Percentiles rank a stretch among this genome's conserved stretches.
Evolutionary conservation across 2,329 filamentous ascomycete species (phyloP).

Genomic region (Trichothecium sympodiale): DNA sequence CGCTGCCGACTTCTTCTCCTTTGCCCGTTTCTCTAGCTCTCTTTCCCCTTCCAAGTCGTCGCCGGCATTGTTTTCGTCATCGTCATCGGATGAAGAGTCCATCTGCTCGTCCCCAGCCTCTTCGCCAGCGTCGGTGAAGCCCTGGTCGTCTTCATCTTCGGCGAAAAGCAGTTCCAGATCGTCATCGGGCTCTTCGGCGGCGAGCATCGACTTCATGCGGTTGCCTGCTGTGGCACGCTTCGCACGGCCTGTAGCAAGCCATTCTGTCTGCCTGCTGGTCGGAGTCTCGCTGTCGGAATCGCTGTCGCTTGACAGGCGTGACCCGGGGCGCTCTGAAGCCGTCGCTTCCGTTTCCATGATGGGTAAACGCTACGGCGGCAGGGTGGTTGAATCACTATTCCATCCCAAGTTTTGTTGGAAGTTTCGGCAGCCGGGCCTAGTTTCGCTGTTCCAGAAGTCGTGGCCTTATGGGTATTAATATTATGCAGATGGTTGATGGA

Average conservation of each 20-base stretch:
- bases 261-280: slow-evolving; percentile 42
- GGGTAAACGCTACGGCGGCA: no score
- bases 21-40: slow-evolving; percentile 69
- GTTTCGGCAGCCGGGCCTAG: no score
- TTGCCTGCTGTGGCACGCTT: slow-evolving; percentile 77
- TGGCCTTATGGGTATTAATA: no score
- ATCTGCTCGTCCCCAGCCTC: slow-evolving; percentile 69
- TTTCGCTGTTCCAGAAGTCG: no score
- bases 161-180: slow-evolving; percentile 67
- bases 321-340: slow-evolving; percentile 20
- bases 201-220: slow-evolving; percentile 67
- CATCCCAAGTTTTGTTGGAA: no score
- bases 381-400: no score
- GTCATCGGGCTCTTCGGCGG: slow-evolving; percentile 59
- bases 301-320: slow-evolving; percentile 17
- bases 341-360: slow-evolving; percentile 11
- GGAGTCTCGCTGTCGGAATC: slow-evolving; percentile 19
- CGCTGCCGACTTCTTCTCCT: slow-evolving; percentile 52
- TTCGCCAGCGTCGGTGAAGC: slow-evolving; percentile 59
- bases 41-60: slow-evolving; percentile 80
- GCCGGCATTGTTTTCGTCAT: slow-evolving; percentile 52
- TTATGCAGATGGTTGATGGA: no score
- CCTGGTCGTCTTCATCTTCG: slow-evolving; percentile 57
- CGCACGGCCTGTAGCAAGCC: slow-evolving; percentile 61
- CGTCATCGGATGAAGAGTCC: slow-evolving; percentile 75